Percentiles rank a stretch among this genome's conserved stretches.
phyloP scores from a whole-genome alignment of 768 basidiomycete genomes.

The Tephrocybe sp. region DNA sequence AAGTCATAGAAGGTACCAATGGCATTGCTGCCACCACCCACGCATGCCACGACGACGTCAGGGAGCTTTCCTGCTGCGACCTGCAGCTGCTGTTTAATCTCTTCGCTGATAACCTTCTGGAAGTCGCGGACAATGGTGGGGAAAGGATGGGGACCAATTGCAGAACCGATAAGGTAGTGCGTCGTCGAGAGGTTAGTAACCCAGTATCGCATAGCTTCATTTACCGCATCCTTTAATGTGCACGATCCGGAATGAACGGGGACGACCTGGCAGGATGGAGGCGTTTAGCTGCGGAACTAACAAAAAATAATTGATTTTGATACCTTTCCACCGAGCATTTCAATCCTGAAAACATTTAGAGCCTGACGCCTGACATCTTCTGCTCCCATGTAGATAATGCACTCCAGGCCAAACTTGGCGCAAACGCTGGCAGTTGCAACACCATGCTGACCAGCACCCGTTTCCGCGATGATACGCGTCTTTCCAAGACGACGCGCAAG shows the following conservation, averaged over 20 bases:
- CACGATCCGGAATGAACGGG: conserved; percentile 92
- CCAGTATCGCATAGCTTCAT: conserved; percentile 98
- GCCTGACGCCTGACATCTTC: conserved; percentile 97
- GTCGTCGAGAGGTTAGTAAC: conserved; percentile 93
- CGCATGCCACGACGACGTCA: conserved; percentile 93
- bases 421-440: conserved; percentile 99
- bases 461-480: conserved; percentile 97
- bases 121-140: conserved; percentile 98
- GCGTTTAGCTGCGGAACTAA: neutral
- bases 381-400: conserved; percentile 96
- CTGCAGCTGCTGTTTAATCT: conserved; percentile 86
- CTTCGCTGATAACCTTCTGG: conserved; percentile 87
- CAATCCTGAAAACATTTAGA: conserved; percentile 96
- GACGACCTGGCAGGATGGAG: conserved; percentile 58
- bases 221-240: conserved; percentile 97
- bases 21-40: conserved; percentile 96
- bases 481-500: conserved; percentile 94
- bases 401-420: conserved; percentile 93
- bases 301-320: neutral
- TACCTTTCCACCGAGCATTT: conserved; percentile 94
- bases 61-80: conserved; percentile 81
- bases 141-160: conserved; percentile 98
- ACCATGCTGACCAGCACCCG: conserved; percentile 98
- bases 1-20: conserved; percentile 99
- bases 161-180: conserved; percentile 96